Percentiles rank a stretch among this genome's conserved stretches.
phyloP scores from a whole-genome alignment of 2,329 filamentous ascomycete species.

The Sporothrix globosa region DNA sequence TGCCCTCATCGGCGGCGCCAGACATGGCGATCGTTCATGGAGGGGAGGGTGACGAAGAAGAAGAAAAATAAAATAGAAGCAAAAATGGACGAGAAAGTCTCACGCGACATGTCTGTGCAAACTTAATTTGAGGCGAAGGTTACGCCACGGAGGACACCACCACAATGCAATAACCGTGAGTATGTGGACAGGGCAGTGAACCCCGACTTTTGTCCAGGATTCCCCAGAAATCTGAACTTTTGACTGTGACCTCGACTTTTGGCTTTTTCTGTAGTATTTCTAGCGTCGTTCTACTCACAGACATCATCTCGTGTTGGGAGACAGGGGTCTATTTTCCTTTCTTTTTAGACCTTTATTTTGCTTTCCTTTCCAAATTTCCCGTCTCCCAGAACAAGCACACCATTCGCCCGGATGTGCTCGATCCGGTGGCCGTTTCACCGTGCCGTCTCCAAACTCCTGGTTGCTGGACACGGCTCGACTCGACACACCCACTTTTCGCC shows the following conservation, averaged over 20 bases:
- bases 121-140: not conserved
- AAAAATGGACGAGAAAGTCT: not conserved
- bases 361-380: not conserved
- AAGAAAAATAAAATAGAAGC: not conserved
- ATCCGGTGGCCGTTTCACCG: constrained; percentile 18
- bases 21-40: constrained; percentile 17
- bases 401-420: not conserved
- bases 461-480: constrained; percentile 17
- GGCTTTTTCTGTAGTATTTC: constrained; percentile 2
- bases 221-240: constrained; percentile 27
- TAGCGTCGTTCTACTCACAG: not conserved
- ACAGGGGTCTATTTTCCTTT: not conserved
- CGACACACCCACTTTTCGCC: not conserved
- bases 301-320: not conserved
- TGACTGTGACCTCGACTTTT: no score
- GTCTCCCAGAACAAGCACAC: not conserved
- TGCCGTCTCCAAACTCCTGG: constrained; percentile 16
- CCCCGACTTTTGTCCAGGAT: constrained; percentile 3
- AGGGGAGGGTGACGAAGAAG: not conserved
- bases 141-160: not conserved
- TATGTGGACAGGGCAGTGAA: not conserved
- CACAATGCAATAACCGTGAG: not conserved
- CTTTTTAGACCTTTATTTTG: not conserved
- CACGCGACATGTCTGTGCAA: not conserved
- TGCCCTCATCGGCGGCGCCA: constrained; percentile 25